Conservation (phyloP, 208 protist species). For the Wallacemonas sp. region DNA sequence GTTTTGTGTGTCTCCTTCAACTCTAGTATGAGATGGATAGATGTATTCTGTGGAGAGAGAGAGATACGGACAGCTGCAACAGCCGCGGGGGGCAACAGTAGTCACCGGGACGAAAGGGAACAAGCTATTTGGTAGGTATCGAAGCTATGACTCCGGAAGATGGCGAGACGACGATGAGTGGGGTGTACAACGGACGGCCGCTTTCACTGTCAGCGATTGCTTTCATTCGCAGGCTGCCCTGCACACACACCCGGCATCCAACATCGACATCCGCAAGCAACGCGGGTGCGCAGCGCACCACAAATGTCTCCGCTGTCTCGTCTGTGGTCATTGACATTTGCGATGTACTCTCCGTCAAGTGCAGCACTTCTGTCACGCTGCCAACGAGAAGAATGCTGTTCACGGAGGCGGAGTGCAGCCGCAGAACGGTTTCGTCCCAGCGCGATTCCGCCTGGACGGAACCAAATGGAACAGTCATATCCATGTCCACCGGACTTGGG, state of each 20-base stretch:
- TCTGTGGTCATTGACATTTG: constrained; percentile 46
- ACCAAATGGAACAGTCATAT: constrained; percentile 80
- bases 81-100: no score
- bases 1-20: no score
- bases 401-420: constrained; percentile 63
- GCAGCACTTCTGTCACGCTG: constrained; percentile 45
- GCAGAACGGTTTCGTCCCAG: constrained; percentile 77
- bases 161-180: constrained; percentile 59
- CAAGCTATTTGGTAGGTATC: background rate
- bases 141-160: constrained; percentile 43
- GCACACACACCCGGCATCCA: constrained; percentile 17
- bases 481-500: constrained; percentile 87
- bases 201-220: constrained; percentile 27
- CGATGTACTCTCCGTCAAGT: constrained; percentile 20
- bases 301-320: constrained; percentile 49
- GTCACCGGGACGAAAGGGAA: no score
- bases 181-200: constrained; percentile 26
- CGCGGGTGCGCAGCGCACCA: constrained; percentile 52
- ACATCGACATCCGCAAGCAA: constrained; percentile 12
- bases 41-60: no score
- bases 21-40: no score
- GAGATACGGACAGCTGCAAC: no score
- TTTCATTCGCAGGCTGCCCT: constrained; percentile 22
- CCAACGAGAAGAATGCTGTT: constrained; percentile 70
- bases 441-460: constrained; percentile 17